A percentile compares a stretch with the other conserved stretches of the same genome.
Evolutionary conservation across 495 filamentous ascomycete genomes (phyloP).

Genomic region (Chaetomidium leptoderma): DNA sequence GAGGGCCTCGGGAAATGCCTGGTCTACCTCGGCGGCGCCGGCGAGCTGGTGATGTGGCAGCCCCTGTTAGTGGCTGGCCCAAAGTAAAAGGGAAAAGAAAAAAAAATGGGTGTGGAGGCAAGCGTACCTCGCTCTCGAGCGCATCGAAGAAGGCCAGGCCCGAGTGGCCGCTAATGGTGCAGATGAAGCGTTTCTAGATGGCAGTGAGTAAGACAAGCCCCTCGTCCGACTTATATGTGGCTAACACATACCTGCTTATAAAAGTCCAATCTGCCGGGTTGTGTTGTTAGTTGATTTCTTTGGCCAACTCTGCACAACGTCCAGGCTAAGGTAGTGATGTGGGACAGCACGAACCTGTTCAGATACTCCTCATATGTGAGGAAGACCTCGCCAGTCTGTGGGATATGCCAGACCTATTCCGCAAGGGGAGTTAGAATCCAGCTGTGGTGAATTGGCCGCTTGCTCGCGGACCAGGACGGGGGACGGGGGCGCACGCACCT

Average conservation of each 20-base stretch:
- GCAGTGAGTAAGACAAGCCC: conserved; percentile 5
- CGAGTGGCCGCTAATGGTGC: conserved; percentile 91
- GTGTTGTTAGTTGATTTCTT: conserved; percentile 27
- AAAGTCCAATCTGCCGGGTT: conserved; percentile 69
- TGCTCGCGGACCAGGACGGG: background rate
- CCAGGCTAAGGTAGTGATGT: background rate
- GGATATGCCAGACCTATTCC: conserved; percentile 80
- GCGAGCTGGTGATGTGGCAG: conserved; percentile 55
- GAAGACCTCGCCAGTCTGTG: conserved; percentile 87
- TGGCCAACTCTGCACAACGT: conserved; percentile 6
- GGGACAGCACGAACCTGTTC: conserved; percentile 54
- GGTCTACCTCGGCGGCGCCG: conserved; percentile 83
- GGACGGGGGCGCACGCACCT: too few relatives aligned
- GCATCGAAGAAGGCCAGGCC: conserved; percentile 93
- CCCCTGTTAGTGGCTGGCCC: conserved; percentile 6
- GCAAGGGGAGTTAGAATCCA: conserved; percentile 10
- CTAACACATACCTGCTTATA: conserved; percentile 72
- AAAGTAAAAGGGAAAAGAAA: background rate
- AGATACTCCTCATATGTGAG: conserved; percentile 84
- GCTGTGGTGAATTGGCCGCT: conserved; percentile 11
- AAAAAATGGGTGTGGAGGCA: background rate
- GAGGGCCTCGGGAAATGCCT: conserved; percentile 83
- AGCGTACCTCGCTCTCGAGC: conserved; percentile 81
- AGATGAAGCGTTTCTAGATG: conserved; percentile 77
- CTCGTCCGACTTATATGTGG: background rate